Conservation (phyloP, 2,329 filamentous ascomycete species). For the Cryphonectria nitschkei region DNA sequence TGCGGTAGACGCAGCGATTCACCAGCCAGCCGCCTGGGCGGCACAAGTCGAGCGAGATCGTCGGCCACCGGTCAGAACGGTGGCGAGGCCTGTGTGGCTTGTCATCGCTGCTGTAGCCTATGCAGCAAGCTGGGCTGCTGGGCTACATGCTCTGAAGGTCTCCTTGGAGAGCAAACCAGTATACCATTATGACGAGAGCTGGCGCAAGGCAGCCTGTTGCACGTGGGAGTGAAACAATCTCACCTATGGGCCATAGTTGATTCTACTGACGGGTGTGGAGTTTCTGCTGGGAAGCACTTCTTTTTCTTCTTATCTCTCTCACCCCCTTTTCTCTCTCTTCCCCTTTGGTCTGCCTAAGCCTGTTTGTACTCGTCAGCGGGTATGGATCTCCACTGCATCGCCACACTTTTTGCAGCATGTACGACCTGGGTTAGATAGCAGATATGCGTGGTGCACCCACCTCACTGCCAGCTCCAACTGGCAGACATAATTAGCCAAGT, state of each 20-base stretch:
- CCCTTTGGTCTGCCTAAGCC: not conserved
- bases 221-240: not conserved
- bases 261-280: not conserved
- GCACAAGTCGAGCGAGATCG: not conserved
- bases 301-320: not conserved
- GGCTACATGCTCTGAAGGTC: not conserved
- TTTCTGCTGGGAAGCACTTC: not conserved
- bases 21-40: not conserved
- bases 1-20: not conserved
- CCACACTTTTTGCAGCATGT: conserved; percentile 61
- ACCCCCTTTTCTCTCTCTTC: not conserved
- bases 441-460: conserved; percentile 21
- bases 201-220: not conserved
- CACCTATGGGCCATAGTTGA: not conserved
- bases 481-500: not conserved
- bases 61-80: not conserved
- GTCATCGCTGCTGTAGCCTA: not conserved
- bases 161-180: not conserved
- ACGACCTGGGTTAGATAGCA: conserved; percentile 21
- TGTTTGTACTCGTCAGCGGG: not conserved
- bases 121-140: not conserved
- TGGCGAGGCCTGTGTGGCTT: not conserved
- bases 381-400: conserved; percentile 55
- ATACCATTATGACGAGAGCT: not conserved
- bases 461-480: conserved; percentile 1